Conservation (phyloP, 371 early-diverging fungal genomes). For the Blastocladiella emersonii region DNA sequence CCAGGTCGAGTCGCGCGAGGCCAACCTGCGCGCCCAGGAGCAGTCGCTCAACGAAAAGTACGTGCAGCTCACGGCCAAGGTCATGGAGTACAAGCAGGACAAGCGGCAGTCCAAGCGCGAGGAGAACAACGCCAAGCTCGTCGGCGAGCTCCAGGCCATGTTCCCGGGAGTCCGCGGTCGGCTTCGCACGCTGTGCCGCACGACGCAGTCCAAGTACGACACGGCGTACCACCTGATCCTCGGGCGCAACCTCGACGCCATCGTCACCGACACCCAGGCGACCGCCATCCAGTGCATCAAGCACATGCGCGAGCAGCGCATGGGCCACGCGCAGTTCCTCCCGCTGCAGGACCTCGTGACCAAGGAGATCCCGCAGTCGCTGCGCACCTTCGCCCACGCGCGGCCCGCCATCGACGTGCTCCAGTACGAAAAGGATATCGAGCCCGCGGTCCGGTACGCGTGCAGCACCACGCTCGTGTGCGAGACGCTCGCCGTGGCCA, state of each 20-base stretch:
- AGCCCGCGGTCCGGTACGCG: slow-evolving; percentile 68
- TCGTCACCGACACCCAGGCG: slow-evolving; percentile 40
- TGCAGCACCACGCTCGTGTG: slow-evolving; percentile 81
- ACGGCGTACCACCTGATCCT: slow-evolving; percentile 54
- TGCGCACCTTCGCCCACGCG: slow-evolving; percentile 36
- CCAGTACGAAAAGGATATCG: slow-evolving; percentile 61
- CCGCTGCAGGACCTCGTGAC: slow-evolving; percentile 69
- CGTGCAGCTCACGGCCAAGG: slow-evolving; percentile 45
- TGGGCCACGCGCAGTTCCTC: slow-evolving; percentile 85
- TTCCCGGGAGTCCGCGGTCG: slow-evolving; percentile 88
- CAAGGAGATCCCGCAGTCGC: slow-evolving; percentile 63
- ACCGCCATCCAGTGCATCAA: slow-evolving; percentile 47
- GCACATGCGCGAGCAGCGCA: slow-evolving; percentile 85
- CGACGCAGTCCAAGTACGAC: slow-evolving; percentile 87
- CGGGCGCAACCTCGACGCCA: slow-evolving; percentile 34
- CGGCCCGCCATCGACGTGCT: slow-evolving; percentile 79
- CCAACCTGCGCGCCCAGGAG: not conserved
- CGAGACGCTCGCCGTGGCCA: slow-evolving; percentile 74
- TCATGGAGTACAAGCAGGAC: slow-evolving; percentile 67
- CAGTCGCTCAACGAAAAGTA: slow-evolving; percentile 56
- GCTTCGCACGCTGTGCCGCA: slow-evolving; percentile 76
- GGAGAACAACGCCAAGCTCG: slow-evolving; percentile 49
- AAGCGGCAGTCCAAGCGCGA: slow-evolving; percentile 71
- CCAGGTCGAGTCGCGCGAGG: not conserved
- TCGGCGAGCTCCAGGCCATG: slow-evolving; percentile 66